Evolutionary conservation across 169 alveolate genomes (phyloP), one percentile per base, ranked within the genome.

Genomic region (Babesia ovata): DNA sequence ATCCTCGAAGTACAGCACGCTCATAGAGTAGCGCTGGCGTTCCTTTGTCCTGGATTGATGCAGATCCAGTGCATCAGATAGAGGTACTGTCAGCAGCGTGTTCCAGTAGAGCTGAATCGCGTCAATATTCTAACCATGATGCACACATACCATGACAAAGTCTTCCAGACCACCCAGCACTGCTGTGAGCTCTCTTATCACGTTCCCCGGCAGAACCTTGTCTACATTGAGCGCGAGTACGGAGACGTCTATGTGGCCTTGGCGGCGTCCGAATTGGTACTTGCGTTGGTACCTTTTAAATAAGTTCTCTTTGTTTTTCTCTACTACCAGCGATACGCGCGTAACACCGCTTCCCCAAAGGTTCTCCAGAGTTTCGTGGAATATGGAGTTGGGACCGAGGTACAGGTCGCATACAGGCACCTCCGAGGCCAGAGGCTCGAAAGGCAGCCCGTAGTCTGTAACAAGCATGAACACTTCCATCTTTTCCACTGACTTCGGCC

Each of bases 401-500:
- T 45, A 59, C 50, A 76, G 62, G 26, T 76, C 86, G 71, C 36
- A 21, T 39, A 76, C 24, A 26, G 36, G 36, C 19, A 67, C 65
- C 45, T 39, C 63, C 19, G 73, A 54, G 36, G 70, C 63, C 42
- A 76, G 66, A 1, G 86, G 86, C 60, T 76, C 86, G 46, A 76
- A 63, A 2, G 58, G 58, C 60, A 76, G 42, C 29, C n/a, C 52
- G 45, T 63, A 79, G 19, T 56, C 72, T 4, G 45, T 57, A 58
- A 63, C 77, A 16, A 76, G 56, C 72, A 76, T 29, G 26, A 76
- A 53, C 4, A 57, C 86, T 70, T 76, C 86, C 86, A 76, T 76
- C 13, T 21, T 45, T 45, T 53, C 19, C 11, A 67, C 10, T 67
- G 33, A 4, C 17, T 29, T 61, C 42, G 10, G 10, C 14, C 22